Conservation (phyloP, 2,329 filamentous ascomycete genomes). For the Daldinia eschscholtzii region DNA sequence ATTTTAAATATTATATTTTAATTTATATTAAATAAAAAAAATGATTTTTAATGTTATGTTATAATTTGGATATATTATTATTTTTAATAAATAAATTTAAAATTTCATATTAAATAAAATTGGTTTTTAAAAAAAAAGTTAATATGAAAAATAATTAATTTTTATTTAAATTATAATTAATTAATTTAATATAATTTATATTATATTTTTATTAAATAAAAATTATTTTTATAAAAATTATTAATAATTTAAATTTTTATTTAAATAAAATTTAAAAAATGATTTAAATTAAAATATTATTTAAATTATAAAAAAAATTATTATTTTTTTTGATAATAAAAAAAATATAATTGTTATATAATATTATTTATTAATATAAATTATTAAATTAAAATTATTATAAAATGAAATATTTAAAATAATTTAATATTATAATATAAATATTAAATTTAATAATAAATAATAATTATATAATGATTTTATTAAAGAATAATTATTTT, state of each 20-base stretch:
- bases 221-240: background rate
- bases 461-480: slow-evolving; percentile 12
- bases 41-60: too few species aligned
- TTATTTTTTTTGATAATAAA: too few species aligned
- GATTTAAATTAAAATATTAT: background rate
- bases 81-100: slow-evolving; percentile 10
- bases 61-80: slow-evolving; percentile 14
- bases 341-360: background rate
- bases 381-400: background rate
- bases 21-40: slow-evolving; percentile 6
- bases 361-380: slow-evolving; percentile 7
- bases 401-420: background rate
- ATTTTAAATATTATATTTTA: slow-evolving; percentile 8
- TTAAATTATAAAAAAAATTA: slow-evolving; percentile 9
- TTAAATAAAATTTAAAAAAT: slow-evolving; percentile 1
- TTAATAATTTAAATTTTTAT: background rate
- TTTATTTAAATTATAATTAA: slow-evolving; percentile 16
- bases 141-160: background rate
- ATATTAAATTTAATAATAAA: background rate
- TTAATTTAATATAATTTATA: slow-evolving; percentile 10
- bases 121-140: background rate
- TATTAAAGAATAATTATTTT: slow-evolving; percentile 2
- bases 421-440: slow-evolving; percentile 14
- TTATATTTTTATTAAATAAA: slow-evolving; percentile 8
- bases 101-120: background rate